A percentile compares a stretch with the other conserved stretches of the same genome.
Conservation (phyloP, 371 early-diverging fungal genomes). For the Amoeboaphelidium occidentale region DNA sequence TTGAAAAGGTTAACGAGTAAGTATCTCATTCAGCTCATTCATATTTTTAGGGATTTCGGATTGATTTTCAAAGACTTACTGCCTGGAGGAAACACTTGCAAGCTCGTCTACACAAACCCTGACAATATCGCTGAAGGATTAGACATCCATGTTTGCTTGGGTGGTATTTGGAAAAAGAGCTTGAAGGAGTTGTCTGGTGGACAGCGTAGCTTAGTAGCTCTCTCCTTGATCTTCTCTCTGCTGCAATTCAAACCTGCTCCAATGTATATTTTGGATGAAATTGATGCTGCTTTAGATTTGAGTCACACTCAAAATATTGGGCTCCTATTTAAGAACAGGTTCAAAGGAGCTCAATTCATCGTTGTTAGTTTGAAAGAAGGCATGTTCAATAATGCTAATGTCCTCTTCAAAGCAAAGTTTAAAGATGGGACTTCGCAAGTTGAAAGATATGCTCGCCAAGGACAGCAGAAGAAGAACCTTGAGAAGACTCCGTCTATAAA, state of each 20-base stretch:
- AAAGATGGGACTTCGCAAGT: slow-evolving; percentile 90
- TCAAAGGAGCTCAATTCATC: slow-evolving; percentile 95
- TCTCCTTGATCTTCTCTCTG: slow-evolving; percentile 87
- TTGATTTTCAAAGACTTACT: slow-evolving; percentile 78
- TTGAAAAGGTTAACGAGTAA: slow-evolving; percentile 62
- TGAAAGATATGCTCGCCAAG: slow-evolving; percentile 14
- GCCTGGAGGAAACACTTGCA: slow-evolving; percentile 71
- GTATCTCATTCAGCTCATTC: slow-evolving; percentile 2
- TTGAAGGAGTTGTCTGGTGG: slow-evolving; percentile 97
- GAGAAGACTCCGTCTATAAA: too few relatives aligned
- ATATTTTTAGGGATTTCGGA: slow-evolving; percentile 53
- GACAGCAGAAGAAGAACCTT: too few relatives aligned
- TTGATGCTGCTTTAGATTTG: slow-evolving; percentile 97
- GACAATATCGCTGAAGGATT: slow-evolving; percentile 57
- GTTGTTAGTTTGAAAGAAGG: slow-evolving; percentile 99
- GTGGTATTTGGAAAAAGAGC: slow-evolving; percentile 93
- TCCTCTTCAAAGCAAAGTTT: slow-evolving; percentile 83
- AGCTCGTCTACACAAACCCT: slow-evolving; percentile 58
- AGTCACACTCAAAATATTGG: slow-evolving; percentile 99
- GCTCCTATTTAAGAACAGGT: slow-evolving; percentile 74
- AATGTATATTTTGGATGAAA: slow-evolving; percentile 99
- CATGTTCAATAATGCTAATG: slow-evolving; percentile 99
- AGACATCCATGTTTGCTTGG: slow-evolving; percentile 85
- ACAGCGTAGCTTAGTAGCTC: slow-evolving; percentile 84
- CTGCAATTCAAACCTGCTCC: slow-evolving; percentile 98